Percentiles rank a stretch among this genome's conserved stretches.
phyloP scores from a whole-genome alignment of 1,284 basidiomycete genomes.

The Leccinum subspadiceum region DNA sequence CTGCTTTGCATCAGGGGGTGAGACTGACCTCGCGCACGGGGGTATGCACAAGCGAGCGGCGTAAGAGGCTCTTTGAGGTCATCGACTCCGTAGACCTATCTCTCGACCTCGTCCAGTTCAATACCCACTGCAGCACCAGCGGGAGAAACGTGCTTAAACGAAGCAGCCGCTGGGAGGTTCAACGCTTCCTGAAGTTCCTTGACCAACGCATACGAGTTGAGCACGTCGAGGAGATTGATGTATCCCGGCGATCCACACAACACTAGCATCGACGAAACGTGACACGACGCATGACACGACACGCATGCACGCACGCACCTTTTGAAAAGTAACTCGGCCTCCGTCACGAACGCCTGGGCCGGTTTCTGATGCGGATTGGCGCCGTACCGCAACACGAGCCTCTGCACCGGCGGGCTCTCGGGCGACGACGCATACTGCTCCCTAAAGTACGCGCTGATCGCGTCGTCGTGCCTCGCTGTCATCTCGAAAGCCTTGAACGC shows the following conservation, averaged over 20 bases:
- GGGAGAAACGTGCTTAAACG: conserved; percentile 99
- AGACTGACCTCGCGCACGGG: conserved; percentile 82
- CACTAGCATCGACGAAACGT: conserved; percentile 44
- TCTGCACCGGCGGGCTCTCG: conserved; percentile 74
- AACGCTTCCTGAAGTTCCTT: conserved; percentile 89
- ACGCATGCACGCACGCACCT: conserved; percentile 45
- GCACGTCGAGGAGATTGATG: conserved; percentile 98
- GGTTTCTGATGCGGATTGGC: conserved; percentile 99
- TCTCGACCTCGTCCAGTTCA: conserved; percentile 82
- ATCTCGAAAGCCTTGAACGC: conserved; percentile 98
- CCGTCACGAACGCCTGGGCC: conserved; percentile 92
- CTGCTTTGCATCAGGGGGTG: not conserved
- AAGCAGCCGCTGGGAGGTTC: conserved; percentile 90
- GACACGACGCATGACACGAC: not conserved
- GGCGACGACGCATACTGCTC: conserved; percentile 55
- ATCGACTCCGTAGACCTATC: conserved; percentile 95
- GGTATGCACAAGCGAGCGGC: conserved; percentile 90
- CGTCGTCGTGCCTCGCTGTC: conserved; percentile 93
- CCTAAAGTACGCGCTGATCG: conserved; percentile 53
- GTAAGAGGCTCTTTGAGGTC: conserved; percentile 90
- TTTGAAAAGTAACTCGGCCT: conserved; percentile 92
- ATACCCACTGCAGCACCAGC: conserved; percentile 94
- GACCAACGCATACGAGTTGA: conserved; percentile 97
- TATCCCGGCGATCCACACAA: conserved; percentile 96
- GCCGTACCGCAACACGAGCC: conserved; percentile 89